Evolutionary conservation across 2,329 filamentous ascomycete species (phyloP), one percentile per base, ranked within the genome.

Genomic region (Diaporthe longicolla): DNA sequence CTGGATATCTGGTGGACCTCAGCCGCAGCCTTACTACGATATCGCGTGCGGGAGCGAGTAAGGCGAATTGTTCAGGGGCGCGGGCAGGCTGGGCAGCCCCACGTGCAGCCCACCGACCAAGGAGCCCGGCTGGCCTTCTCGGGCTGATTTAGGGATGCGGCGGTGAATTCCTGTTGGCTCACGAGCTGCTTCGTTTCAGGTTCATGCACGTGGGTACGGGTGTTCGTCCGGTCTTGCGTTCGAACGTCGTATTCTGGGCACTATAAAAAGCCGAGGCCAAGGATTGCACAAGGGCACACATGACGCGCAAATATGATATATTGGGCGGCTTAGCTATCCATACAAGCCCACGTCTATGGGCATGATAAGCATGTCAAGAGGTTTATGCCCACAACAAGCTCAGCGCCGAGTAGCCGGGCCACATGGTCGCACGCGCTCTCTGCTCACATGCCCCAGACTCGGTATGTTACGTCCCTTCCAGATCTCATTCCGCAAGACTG

Each of bases 181-280:
- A 66, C 5, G 21, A 21, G 26, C 45, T 5, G 29, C 19, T 40
- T 52, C 10, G 63, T 66, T 66, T 66, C 63, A 66, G 45, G 63
- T 32, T 66, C 45, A 37, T 19, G 45, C 45, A 52, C 63, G 45
- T 66, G 63, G 63, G 63, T 26, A 52, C 21, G 63, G 63, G 29
- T 40, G 63, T 52, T 52, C 63, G 45, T 66, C 45, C 45, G 61
- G 45, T 66, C 7, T 66, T 40, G 29, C n/a, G 13, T 5, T 24
- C 45, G 61, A 32, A 66, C 21, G 43, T 50, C 61, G 61, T 52
- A 66, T 66, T 52, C 19, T 26, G 48, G 29, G 45, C 45, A 52
- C 63, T 52, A 52, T 66, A 26, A 66, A 52, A 52, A 66, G 63
- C 63, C 29, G 19, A 17, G 29, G 63, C 63, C 45, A 66, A 66